Conservation (phyloP, 2,329 filamentous ascomycete species). For the Epichloe uncinata region DNA sequence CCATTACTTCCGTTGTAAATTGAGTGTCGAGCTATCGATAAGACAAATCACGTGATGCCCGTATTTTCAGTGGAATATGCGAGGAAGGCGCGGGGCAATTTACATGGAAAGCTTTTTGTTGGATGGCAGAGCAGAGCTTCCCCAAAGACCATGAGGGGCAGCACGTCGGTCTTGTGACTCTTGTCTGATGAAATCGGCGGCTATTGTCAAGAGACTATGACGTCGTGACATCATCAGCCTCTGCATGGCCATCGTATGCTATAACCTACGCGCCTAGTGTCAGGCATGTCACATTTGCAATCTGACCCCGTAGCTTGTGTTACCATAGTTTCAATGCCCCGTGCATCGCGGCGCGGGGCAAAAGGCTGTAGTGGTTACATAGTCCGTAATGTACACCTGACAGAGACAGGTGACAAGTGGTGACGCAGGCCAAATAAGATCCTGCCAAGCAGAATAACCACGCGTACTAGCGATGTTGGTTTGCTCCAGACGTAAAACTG, state of each 20-base stretch:
- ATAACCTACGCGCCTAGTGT: neutral
- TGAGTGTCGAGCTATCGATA: slow-evolving; percentile 3
- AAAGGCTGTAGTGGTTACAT: no score
- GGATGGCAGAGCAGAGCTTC: no score
- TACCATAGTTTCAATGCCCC: neutral
- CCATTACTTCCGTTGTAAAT: neutral
- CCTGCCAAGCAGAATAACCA: neutral
- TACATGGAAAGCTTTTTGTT: neutral
- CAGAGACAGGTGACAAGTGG: no score
- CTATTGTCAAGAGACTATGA: neutral
- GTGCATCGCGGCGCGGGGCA: neutral
- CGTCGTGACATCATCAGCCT: no score
- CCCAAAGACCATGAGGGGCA: no score
- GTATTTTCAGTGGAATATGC: slow-evolving; percentile 2
- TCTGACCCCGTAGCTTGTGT: neutral
- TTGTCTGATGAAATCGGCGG: neutral
- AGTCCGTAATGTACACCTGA: no score
- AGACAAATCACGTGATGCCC: neutral
- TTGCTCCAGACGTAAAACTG: neutral
- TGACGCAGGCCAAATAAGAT: no score
- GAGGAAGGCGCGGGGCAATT: slow-evolving; percentile 3
- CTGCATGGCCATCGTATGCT: neutral
- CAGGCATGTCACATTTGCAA: neutral
- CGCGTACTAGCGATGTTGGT: neutral
- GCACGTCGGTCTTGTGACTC: neutral